Base-by-base conservation (phyloP, 208 protist genomes). In the Leishmania tropica region DNA sequence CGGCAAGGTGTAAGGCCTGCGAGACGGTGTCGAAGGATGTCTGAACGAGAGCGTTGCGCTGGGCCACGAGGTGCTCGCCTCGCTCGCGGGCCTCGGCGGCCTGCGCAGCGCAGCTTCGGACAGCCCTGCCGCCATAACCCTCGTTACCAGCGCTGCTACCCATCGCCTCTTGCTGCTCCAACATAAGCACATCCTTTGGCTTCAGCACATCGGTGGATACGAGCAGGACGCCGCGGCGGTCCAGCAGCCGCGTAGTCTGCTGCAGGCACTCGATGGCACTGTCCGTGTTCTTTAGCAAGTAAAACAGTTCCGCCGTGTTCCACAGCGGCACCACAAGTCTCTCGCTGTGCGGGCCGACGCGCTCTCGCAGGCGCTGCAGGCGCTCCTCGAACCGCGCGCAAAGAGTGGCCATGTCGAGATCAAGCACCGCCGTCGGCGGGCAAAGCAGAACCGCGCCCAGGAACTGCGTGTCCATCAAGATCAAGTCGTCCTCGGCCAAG, bases 251-350 rank as follows among this genome's bases (percentile, higher is more conserved):
- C 53, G 87, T 42, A 2, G 90, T 88, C 31, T 87, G 76, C 74
- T 89, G 84, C 7, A 92, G 75, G 64, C 74, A 90, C 70, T 75
- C 68, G 53, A 88, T 67, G 3, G 89, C 86, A 37, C 65, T 77
- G 15, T 83, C 79, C 28, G 83, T 64, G 62, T 92, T 72, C 28
- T 85, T 75, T 35, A 88, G 65, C 31, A 92, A 54, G 89, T 90
- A 93, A 80, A 84, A 82, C n/a, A 89, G 67, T 54, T 93, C 88
- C 72, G 88, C 81, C n/a, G 89, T 72, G 81, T 87, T 93, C 48
- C 79, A 73, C 67, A 95, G 83, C 8, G 90, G 88, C 47, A 72
- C 64, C 67, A 89, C 75, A 10, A 92, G 87, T 1, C 42, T 53
- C 47, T 86, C 83, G 60, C 80, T 84, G 48, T 88, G 81, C 56